A percentile compares a stretch with the other conserved stretches of the same genome.
These are phyloP conservation scores for Hibiscus mutabilis DNA, from an alignment of 345 rosid species.

Conservation along the genomic window DNA sequence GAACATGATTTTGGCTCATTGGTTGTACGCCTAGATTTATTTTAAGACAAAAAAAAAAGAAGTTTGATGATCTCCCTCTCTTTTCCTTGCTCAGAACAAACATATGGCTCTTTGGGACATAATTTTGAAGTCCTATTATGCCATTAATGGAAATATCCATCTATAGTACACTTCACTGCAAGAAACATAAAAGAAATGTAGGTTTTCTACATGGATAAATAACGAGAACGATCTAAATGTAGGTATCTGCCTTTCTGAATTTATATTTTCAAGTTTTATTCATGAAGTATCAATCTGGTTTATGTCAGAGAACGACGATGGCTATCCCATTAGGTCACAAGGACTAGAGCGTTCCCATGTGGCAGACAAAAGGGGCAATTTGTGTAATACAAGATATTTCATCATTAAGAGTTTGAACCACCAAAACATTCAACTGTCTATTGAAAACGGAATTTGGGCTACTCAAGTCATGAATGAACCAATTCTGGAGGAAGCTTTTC, in stretches of 20 bases:
- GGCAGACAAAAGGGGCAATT: constrained; percentile 33
- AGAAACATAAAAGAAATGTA: too few relatives aligned
- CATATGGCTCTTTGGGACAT: too few relatives aligned
- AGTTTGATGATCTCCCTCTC: too few relatives aligned
- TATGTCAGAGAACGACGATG: constrained; percentile 53
- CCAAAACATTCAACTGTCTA: constrained; percentile 67
- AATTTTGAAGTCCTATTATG: too few relatives aligned
- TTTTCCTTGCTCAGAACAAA: too few relatives aligned
- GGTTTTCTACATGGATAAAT: too few relatives aligned
- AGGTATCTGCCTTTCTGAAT: too few relatives aligned
- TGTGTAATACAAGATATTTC: constrained; percentile 67
- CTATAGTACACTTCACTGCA: too few relatives aligned
- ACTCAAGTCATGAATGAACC: constrained; percentile 99
- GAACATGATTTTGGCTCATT: neutral
- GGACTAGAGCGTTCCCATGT: constrained; percentile 31
- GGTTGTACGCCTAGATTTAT: neutral
- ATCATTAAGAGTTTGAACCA: constrained; percentile 91
- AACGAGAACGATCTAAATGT: too few relatives aligned
- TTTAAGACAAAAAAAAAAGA: too few relatives aligned
- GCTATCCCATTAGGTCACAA: constrained; percentile 36
- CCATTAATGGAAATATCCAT: too few relatives aligned
- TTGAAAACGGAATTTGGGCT: constrained; percentile 91
- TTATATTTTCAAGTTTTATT: neutral
- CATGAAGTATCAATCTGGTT: neutral
- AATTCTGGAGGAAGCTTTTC: constrained; percentile 87